phyloP scores from a whole-genome alignment of 176 grass and related monocot genomes.

The Rhynchospora breviuscula region DNA sequence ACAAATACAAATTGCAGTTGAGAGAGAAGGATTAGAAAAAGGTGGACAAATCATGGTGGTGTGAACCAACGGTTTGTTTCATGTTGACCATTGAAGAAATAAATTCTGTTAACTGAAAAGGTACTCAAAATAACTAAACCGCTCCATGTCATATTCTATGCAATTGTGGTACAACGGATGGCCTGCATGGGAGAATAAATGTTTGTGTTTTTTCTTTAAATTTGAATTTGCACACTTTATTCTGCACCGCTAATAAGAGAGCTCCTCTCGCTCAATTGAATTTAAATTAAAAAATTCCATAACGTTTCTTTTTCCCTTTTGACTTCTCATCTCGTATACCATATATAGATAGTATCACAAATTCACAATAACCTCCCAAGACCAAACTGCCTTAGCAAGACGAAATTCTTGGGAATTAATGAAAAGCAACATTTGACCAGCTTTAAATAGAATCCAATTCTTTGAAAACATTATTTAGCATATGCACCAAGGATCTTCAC shows the following conservation, averaged over 20 bases:
- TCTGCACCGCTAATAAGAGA: background rate
- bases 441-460: background rate
- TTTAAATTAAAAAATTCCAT: background rate
- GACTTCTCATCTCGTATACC: background rate
- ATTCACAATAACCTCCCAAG: background rate
- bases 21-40: background rate
- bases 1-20: background rate
- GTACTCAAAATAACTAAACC: background rate
- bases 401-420: background rate
- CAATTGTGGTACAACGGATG: background rate
- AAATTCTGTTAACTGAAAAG: background rate
- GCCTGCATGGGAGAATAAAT: background rate
- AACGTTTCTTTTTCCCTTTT: background rate
- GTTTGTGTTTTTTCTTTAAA: background rate
- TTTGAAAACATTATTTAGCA: background rate
- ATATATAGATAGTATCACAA: background rate
- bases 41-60: background rate
- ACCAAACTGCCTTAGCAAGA: background rate
- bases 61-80: background rate
- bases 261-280: background rate
- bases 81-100: background rate
- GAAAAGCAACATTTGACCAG: background rate
- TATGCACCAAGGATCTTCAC: background rate
- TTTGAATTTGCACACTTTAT: background rate
- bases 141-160: background rate